Evolutionary conservation across 495 filamentous ascomycete genomes (phyloP), one percentile per base, ranked within the genome.

Genomic region (Aspergillus wentii): DNA sequence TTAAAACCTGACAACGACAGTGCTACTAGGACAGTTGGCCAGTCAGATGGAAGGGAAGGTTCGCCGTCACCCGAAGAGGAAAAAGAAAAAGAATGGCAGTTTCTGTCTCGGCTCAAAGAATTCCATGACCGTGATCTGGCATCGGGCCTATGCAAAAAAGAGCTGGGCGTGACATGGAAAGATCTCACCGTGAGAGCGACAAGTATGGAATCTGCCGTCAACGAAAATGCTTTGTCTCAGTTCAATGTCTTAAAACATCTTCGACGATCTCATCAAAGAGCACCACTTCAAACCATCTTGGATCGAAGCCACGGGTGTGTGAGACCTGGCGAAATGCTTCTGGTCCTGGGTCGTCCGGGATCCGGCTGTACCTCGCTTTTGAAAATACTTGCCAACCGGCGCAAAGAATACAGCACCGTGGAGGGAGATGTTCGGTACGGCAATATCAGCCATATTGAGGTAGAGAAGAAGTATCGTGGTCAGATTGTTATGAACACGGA

Each of bases 401-500:
- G 79, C 38, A 68, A 59, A 4, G 82, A 78, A 13, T 87, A 76
- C 51, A 45, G 52, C 9, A 52, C 55, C 2, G 27, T 80, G 33
- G 14, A 44, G 6, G 51, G 51, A 10, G 46, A 54, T 9, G 43
- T 54, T 14, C 38, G 28, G 15, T 54, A 41, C 35, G 51, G 51
- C 6, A 41, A 32, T 1, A 21, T 54, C 30, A 30, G 37, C 0
- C 6, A 72, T 3, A 49, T 73, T 4, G 76, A 82, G 49, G 74
- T 69, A 17, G 65, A 67, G 19, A 68, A 75, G 37, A 58, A 67
- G n/a, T 85, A 81, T 49, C 70, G 76, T 3, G 79, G 80, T 23
- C 80, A 88, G 49, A 80, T 85, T 31, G 79, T 79, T 35, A 84
- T 84, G 56, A 64, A 64, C 19, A 62, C 68, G 3, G 82, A 87